Conservation (phyloP, 768 basidiomycete genomes). For the Phylloporus sp. region DNA sequence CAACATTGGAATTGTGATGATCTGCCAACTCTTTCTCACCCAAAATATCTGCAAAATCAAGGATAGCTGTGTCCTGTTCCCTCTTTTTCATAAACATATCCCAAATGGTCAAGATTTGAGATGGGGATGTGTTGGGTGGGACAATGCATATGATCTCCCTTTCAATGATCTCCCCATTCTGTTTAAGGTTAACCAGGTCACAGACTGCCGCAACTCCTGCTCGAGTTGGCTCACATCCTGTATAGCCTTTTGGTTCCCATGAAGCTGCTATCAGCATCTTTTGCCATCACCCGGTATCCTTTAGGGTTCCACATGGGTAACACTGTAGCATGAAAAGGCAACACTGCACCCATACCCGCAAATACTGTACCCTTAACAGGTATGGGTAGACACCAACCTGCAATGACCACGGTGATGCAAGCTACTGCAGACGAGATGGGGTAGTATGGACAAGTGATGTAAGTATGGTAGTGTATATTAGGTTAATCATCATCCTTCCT, state of each 20-base stretch:
- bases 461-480: background rate
- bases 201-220: background rate
- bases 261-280: slow-evolving; percentile 11
- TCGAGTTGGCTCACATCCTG: background rate
- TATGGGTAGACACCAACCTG: slow-evolving; percentile 2
- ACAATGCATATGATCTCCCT: slow-evolving; percentile 14
- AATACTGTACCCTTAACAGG: background rate
- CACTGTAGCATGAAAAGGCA: background rate
- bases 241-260: slow-evolving; percentile 11
- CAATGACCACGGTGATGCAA: background rate
- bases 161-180: slow-evolving; percentile 16
- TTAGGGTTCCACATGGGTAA: slow-evolving; percentile 7
- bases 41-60: background rate
- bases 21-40: background rate
- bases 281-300: slow-evolving; percentile 21
- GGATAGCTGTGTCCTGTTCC: background rate
- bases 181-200: background rate
- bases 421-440: no score
- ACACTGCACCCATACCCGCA: background rate
- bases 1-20: background rate
- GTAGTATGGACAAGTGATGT: background rate
- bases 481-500: background rate
- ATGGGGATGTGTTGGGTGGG: background rate
- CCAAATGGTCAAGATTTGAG: background rate
- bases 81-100: background rate